phyloP scores from a whole-genome alignment of 257 asterid genomes.

The Petrea volubilis region DNA sequence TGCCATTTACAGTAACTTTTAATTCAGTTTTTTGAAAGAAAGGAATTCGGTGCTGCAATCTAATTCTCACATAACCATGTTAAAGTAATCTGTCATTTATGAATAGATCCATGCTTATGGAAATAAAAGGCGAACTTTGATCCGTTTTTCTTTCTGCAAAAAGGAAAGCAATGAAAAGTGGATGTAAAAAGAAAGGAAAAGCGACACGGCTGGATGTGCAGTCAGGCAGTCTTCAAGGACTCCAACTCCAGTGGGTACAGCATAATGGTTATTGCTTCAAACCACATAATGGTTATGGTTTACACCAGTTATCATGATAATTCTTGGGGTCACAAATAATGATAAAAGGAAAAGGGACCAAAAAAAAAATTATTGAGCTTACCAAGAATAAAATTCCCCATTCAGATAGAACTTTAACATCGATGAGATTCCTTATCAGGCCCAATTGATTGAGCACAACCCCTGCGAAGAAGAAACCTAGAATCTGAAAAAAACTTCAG shows the following conservation, averaged over 20 bases:
- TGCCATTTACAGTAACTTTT: background rate
- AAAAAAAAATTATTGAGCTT: constrained; percentile 28
- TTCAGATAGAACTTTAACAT: constrained; percentile 94
- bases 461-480: constrained; percentile 98
- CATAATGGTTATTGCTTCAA: background rate
- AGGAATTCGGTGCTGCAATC: background rate
- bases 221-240: background rate
- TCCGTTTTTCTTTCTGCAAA: background rate
- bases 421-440: constrained; percentile 81
- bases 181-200: background rate
- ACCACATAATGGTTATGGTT: background rate
- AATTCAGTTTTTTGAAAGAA: background rate
- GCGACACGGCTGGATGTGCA: background rate
- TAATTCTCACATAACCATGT: background rate
- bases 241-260: background rate
- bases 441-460: constrained; percentile 96
- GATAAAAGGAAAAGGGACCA: background rate
- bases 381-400: constrained; percentile 99
- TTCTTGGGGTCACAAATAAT: background rate
- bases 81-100: background rate
- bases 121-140: background rate
- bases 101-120: background rate
- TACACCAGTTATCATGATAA: background rate
- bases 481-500: constrained; percentile 70
- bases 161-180: background rate